These are phyloP conservation scores for Linnemannia exigua DNA, from an alignment of 192 early-diverging fungal genomes.

Conservation along the genomic window DNA sequence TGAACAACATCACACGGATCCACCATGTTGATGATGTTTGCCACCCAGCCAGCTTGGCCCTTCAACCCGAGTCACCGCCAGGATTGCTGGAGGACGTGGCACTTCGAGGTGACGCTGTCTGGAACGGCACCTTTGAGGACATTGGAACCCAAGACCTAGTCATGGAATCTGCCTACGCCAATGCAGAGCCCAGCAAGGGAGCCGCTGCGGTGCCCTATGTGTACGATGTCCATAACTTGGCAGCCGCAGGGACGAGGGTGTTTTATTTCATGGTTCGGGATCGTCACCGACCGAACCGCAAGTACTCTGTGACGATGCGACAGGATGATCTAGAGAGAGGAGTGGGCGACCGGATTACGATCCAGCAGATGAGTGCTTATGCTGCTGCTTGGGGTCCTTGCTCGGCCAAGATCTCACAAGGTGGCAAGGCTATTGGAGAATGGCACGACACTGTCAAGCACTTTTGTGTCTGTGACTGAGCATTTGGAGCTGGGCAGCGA, in stretches of 20 bases:
- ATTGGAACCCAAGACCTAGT: constrained; percentile 47
- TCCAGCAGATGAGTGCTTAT: constrained; percentile 52
- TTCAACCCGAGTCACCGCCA: background rate
- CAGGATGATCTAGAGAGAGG: constrained; percentile 38
- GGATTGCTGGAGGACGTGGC: background rate
- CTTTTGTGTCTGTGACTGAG: constrained; percentile 44
- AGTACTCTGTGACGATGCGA: constrained; percentile 44
- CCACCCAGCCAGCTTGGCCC: background rate
- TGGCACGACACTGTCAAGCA: constrained; percentile 45
- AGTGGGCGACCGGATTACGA: constrained; percentile 18
- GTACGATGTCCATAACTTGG: background rate
- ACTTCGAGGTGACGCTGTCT: background rate
- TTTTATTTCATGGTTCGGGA: constrained; percentile 51
- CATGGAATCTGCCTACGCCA: constrained; percentile 51
- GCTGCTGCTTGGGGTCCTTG: constrained; percentile 27
- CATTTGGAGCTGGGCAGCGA: too few relatives aligned
- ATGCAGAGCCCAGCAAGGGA: constrained; percentile 14
- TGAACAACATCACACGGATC: constrained; percentile 30
- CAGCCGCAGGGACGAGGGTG: constrained; percentile 11
- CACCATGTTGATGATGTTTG: constrained; percentile 44
- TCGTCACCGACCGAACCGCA: constrained; percentile 28
- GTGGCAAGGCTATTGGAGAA: constrained; percentile 31
- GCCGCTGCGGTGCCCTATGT: background rate
- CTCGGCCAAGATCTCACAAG: constrained; percentile 19
- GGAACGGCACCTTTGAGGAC: constrained; percentile 25